Percentiles rank a stretch among this genome's conserved stretches.
Conservation (phyloP, 768 basidiomycete species). For the Tricholoma saponaceum region DNA sequence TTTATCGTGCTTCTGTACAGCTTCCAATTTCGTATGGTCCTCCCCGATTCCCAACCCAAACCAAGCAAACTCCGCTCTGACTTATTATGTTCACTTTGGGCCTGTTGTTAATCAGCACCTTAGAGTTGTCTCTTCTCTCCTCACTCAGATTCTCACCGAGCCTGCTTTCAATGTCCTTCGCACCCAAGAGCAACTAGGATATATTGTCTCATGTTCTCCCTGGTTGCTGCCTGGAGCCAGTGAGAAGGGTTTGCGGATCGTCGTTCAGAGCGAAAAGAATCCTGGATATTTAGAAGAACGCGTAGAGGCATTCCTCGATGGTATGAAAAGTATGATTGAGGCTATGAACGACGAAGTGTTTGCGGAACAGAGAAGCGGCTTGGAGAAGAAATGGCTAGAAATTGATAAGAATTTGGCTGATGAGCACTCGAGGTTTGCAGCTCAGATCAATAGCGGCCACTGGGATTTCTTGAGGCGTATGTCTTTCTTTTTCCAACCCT, state of each 20-base stretch:
- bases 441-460: slow-evolving; percentile 72
- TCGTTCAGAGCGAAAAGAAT: slow-evolving; percentile 84
- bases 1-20: slow-evolving; percentile 32
- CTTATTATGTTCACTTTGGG: slow-evolving; percentile 84
- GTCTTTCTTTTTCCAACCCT: slow-evolving; percentile 22
- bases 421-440: slow-evolving; percentile 68
- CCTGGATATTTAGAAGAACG: slow-evolving; percentile 81
- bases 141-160: slow-evolving; percentile 84
- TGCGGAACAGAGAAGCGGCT: slow-evolving; percentile 66
- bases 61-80: slow-evolving; percentile 82
- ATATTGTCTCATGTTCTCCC: slow-evolving; percentile 67
- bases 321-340: slow-evolving; percentile 64
- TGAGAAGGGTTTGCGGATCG: slow-evolving; percentile 72
- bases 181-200: slow-evolving; percentile 94
- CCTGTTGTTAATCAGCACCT: slow-evolving; percentile 55
- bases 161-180: slow-evolving; percentile 89
- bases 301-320: slow-evolving; percentile 82
- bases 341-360: slow-evolving; percentile 73
- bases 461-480: slow-evolving; percentile 84
- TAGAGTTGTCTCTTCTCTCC: slow-evolving; percentile 66
- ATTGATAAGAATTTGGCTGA: slow-evolving; percentile 85
- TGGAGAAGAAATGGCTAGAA: slow-evolving; percentile 82
- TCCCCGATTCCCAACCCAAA: slow-evolving; percentile 72
- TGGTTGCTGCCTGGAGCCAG: slow-evolving; percentile 61
- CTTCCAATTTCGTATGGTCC: slow-evolving; percentile 65